Base-by-base conservation (phyloP, 2,329 filamentous ascomycete genomes). In the Aureobasidium subglaciale region DNA sequence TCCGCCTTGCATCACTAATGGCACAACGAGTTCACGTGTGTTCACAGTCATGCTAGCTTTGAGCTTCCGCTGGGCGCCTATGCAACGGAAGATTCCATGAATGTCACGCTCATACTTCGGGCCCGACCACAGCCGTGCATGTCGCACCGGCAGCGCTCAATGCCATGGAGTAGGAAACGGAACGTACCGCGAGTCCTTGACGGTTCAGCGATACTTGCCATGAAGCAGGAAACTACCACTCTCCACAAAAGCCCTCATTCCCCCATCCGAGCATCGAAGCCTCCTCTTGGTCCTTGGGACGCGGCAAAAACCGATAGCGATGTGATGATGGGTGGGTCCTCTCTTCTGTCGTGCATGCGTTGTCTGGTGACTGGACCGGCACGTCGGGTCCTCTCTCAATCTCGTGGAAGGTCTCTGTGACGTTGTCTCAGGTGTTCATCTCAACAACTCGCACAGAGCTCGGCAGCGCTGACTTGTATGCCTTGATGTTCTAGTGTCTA, bases 141-240 rank as follows among this genome's bases (percentile, higher is more conserved):
- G 13, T 32, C 20, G 29, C 43, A 24, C 43, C 6, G n/a, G n/a
- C n/a, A n/a, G n/a, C 20, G 9, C 20, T 8, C 13, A 29, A 15
- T 50, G 46, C n/a, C 32, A 50, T 48, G 18, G 45, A n/a, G n/a
- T n/a, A 48, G 16, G 27, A 16, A 25, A 50, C 34, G 46, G 46
- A 37, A 38, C 34, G 22, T 38, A 20, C 46, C 46, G 24, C 16
- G n/a, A 16, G 22, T 37, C 34, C 22, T 20, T 16, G 24, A 27
- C 29, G 29, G 22, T 37, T 20, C n/a, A 38, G 3, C 29, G 27
- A 49, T 27, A 24, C 9, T 35, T 25, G 13, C 30, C 24, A 16
- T 11, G 15, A 38, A 37, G 32, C 32, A 38, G 34, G 46, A 50
- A 29, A 37, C 11, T n/a, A 18, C 8, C 20, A 37, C 37, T 30